These are phyloP conservation scores for Rhodotorula sp. DNA, from an alignment of 1,284 basidiomycete species.

Conservation along the genomic window DNA sequence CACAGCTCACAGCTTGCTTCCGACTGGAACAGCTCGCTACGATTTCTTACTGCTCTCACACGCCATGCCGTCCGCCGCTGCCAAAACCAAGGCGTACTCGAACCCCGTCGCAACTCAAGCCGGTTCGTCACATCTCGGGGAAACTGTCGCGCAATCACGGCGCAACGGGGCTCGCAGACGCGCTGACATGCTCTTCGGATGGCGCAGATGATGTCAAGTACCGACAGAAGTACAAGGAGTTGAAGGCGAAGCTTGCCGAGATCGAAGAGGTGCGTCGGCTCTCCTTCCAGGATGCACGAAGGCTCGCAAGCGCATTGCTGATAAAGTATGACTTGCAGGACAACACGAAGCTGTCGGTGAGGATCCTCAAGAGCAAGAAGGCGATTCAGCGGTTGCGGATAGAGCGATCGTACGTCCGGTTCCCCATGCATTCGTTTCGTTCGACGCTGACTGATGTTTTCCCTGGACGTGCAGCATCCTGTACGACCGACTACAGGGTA, in stretches of 20 bases:
- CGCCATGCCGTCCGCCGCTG: constrained; percentile 18
- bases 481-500: constrained; percentile 38
- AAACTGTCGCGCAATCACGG: not conserved
- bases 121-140: constrained; percentile 13
- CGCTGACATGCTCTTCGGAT: not conserved
- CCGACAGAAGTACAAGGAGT: constrained; percentile 80
- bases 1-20: not conserved
- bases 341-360: constrained; percentile 57
- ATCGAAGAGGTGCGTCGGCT: constrained; percentile 67
- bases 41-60: not conserved
- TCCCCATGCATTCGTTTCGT: no score
- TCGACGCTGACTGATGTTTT: not conserved
- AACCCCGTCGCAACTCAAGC: constrained; percentile 30
- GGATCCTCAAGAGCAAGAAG: constrained; percentile 74
- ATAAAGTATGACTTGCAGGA: constrained; percentile 45
- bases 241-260: constrained; percentile 83
- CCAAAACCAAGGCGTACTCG: constrained; percentile 22
- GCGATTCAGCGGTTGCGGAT: constrained; percentile 84
- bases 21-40: not conserved
- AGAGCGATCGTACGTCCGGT: constrained; percentile 72
- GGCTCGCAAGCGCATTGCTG: not conserved
- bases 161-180: not conserved
- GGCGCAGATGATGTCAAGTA: constrained; percentile 74
- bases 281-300: no score
- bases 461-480: constrained; percentile 15